Base-by-base conservation (phyloP, 768 basidiomycete species). In the Suillus cothurnatus region DNA sequence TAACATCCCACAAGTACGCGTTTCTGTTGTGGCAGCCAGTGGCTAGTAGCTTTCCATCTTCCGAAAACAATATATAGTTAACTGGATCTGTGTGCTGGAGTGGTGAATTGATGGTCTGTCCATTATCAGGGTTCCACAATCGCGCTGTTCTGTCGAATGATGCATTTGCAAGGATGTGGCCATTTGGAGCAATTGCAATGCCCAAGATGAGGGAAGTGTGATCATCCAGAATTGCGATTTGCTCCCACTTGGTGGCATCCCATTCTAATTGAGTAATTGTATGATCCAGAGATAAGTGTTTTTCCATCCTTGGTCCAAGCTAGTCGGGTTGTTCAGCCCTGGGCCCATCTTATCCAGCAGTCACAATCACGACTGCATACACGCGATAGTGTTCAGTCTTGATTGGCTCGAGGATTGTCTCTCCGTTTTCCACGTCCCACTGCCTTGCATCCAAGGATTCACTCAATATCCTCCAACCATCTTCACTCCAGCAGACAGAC, bases 71-170 rank as follows among this genome's bases (percentile, higher is more conserved):
- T 6, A 61, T 31, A 11, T 21, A 32, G 12, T 0, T 1, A 1
- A 61, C 60, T 15, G 0, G 1, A 4, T 3, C 14, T 32, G 36
- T 7, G 6, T 61, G 61, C 19, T 34, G 39, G 49, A 61, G 31
- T 2, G 28, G 36, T 0, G 15, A 32, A 17, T 45, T 36, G 8
- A 47, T n/a, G 5, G 47, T n/a, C 2, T 49, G n/a, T 2, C 60
- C 28, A 7, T 43, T 19, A 4, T 32, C 45, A 12, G 31, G n/a
- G 43, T 31, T 45, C 61, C 43, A 61, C 11, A 61, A 26, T 31
- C 45, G 45, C 6, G 47, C 45, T 38, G 66, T 67, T 6, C 31
- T n/a, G 56, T 69, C 69, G 3, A 0, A 2, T 11, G 69, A 70
- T 6, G 38, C 58, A 59, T 55, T 67, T 14, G 58, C 66, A n/a